Evolutionary conservation across 106 monocot genomes (phyloP).

Genomic region (Dendrobium huoshanense): DNA sequence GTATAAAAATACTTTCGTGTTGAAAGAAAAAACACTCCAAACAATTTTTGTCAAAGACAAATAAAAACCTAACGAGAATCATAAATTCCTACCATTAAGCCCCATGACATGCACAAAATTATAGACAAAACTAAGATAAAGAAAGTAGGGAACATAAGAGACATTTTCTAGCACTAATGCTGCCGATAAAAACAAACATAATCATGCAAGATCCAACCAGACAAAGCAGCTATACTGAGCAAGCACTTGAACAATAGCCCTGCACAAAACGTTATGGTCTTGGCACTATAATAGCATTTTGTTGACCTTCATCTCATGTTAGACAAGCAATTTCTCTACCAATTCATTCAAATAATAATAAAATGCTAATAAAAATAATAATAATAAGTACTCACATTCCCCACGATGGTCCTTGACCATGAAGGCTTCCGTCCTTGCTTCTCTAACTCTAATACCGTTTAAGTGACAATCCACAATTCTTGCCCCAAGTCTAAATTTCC

Average conservation of each 20-base stretch:
- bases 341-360: slow-evolving; percentile 7
- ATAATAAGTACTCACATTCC: slow-evolving; percentile 66
- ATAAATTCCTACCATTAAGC: too few species aligned
- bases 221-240: not conserved
- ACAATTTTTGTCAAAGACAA: too few species aligned
- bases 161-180: too few species aligned
- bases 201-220: not conserved
- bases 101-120: not conserved
- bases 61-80: too few species aligned
- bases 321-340: not conserved
- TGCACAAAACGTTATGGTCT: not conserved
- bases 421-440: slow-evolving; percentile 80
- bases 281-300: not conserved
- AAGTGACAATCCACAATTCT: slow-evolving; percentile 50
- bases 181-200: not conserved
- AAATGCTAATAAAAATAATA: not conserved
- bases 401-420: slow-evolving; percentile 98
- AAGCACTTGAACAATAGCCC: not conserved
- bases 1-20: too few species aligned
- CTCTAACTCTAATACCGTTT: slow-evolving; percentile 60
- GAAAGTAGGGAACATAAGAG: not conserved
- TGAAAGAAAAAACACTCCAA: too few species aligned
- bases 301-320: not conserved
- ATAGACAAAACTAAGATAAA: not conserved
- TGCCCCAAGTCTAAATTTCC: slow-evolving; percentile 93